A percentile compares a stretch with the other conserved stretches of the same genome.
Conservation (phyloP, 2,329 filamentous ascomycete genomes). For the Pyricularia sp. region DNA sequence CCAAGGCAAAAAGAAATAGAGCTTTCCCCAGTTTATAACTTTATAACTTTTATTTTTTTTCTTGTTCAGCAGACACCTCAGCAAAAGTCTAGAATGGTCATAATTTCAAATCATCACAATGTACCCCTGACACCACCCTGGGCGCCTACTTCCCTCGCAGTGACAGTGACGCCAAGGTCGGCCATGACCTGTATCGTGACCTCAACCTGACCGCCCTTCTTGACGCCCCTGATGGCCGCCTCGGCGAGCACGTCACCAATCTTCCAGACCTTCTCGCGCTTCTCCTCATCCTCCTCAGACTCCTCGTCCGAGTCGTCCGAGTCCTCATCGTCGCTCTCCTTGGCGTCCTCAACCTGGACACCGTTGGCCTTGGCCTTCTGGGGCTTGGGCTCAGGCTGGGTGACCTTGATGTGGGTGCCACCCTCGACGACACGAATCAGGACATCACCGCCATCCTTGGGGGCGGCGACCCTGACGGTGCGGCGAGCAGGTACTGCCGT, state of each 20-base stretch:
- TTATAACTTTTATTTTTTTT: not conserved
- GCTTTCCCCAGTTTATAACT: not conserved
- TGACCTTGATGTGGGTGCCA: slow-evolving; percentile 83
- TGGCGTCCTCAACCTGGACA: slow-evolving; percentile 51
- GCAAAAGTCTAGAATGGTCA: not conserved
- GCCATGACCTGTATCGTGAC: slow-evolving; percentile 81
- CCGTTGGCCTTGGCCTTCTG: slow-evolving; percentile 51
- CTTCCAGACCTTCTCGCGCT: slow-evolving; percentile 88
- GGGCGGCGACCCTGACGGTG: slow-evolving; percentile 66
- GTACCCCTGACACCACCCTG: slow-evolving; percentile 73
- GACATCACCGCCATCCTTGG: slow-evolving; percentile 77
- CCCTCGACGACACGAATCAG: slow-evolving; percentile 85
- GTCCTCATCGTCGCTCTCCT: slow-evolving; percentile 55
- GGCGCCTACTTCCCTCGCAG: slow-evolving; percentile 75
- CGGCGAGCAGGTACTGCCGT: slow-evolving; percentile 85
- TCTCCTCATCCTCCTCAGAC: slow-evolving; percentile 69
- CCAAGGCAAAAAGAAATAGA: not conserved
- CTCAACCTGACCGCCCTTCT: slow-evolving; percentile 87
- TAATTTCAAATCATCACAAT: slow-evolving; percentile 15
- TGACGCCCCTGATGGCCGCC: slow-evolving; percentile 71
- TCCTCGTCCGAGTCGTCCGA: slow-evolving; percentile 51
- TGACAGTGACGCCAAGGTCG: slow-evolving; percentile 71
- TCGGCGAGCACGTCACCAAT: slow-evolving; percentile 75
- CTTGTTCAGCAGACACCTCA: not conserved
- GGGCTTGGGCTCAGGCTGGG: slow-evolving; percentile 71